Evolutionary conservation across 192 early-diverging fungal genomes (phyloP).

Genomic region (Borealophlyctis nickersoniae): DNA sequence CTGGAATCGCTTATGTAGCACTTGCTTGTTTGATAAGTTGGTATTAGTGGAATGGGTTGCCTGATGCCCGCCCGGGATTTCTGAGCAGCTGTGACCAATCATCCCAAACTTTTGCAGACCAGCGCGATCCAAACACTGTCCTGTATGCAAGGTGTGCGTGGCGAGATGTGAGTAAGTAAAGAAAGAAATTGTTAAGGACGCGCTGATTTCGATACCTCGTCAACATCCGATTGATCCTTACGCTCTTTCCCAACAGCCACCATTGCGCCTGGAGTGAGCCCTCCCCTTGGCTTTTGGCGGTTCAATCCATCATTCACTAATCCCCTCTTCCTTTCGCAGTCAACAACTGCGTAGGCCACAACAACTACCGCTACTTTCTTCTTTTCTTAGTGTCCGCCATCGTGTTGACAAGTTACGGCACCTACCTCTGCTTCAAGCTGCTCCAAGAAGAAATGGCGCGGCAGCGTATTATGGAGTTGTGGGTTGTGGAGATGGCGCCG

Average conservation of each 20-base stretch:
- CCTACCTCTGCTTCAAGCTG: conserved; percentile 30
- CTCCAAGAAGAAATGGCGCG: conserved; percentile 29
- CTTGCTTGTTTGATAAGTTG: conserved; percentile 47
- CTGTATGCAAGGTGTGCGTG: conserved; percentile 45
- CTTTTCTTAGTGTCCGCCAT: conserved; percentile 38
- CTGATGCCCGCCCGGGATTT: background rate
- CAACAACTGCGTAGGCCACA: conserved; percentile 55
- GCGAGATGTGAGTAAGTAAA: conserved; percentile 46
- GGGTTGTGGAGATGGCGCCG: conserved; percentile 16
- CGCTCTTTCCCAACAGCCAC: conserved; percentile 29
- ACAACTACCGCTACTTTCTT: conserved; percentile 48
- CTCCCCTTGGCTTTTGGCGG: background rate
- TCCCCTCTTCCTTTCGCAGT: conserved; percentile 19
- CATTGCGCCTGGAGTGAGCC: conserved; percentile 51
- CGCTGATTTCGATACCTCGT: background rate
- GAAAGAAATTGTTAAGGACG: conserved; percentile 1
- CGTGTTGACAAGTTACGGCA: conserved; percentile 33
- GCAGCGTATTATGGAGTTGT: conserved; percentile 20
- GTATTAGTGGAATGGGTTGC: conserved; percentile 5
- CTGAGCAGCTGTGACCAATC: background rate
- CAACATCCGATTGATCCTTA: conserved; percentile 9
- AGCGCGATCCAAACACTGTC: conserved; percentile 49
- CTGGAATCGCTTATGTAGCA: conserved; percentile 33
- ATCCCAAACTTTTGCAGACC: conserved; percentile 32
- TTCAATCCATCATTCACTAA: background rate